Conservation (phyloP, 495 filamentous ascomycete genomes). For the Penicillium canariense region DNA sequence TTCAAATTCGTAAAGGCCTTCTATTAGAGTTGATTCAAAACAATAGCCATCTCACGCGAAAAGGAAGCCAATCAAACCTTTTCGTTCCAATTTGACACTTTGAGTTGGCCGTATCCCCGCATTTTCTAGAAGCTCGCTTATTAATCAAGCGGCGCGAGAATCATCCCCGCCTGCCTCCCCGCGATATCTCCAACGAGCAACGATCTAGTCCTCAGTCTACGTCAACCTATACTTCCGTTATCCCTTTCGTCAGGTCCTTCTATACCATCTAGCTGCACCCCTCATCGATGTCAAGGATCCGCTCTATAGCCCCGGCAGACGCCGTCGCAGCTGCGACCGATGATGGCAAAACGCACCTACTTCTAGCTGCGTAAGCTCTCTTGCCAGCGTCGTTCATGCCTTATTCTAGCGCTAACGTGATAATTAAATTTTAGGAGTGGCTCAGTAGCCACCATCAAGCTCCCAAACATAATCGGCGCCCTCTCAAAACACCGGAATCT, state of each 20-base stretch:
- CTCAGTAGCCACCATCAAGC: conserved; percentile 86
- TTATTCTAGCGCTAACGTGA: neutral
- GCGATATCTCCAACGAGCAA: neutral
- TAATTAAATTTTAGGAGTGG: conserved; percentile 33
- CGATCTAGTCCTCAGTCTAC: neutral
- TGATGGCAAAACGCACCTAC: conserved; percentile 71
- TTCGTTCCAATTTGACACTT: neutral
- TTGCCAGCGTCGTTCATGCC: too few species aligned
- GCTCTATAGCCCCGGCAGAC: neutral
- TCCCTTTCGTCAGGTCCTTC: neutral
- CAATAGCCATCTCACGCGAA: too few species aligned
- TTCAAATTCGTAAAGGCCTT: too few species aligned
- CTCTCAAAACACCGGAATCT: conserved; percentile 55
- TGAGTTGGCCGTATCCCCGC: neutral
- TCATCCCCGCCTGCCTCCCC: too few species aligned
- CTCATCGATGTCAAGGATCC: neutral
- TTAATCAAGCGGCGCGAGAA: neutral
- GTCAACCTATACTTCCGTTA: neutral
- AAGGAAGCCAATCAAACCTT: too few species aligned
- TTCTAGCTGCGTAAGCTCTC: conserved; percentile 65
- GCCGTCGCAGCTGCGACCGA: conserved; percentile 17
- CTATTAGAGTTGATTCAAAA: too few species aligned
- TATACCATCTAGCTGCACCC: too few species aligned
- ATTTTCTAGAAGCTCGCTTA: neutral
- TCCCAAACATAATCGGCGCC: conserved; percentile 65